Evolutionary conservation across 176 grass and related monocot species (phyloP), one percentile per base, ranked within the genome.

Genomic region (Oryza longistaminata): DNA sequence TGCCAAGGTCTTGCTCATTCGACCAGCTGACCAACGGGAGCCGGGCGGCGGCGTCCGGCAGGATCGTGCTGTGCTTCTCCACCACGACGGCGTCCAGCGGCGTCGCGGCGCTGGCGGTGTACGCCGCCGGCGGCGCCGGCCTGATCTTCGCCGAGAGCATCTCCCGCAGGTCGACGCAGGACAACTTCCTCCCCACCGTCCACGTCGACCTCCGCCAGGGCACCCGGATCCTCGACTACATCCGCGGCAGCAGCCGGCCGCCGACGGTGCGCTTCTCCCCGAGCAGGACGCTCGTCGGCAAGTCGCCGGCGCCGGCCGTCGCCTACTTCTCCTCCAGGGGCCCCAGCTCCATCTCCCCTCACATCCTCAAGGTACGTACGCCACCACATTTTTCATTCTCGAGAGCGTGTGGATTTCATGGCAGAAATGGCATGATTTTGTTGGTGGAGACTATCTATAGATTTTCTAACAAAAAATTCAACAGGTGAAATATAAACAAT

Each of bases 261-360:
- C 11, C 82, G 1, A 91, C 89, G 26, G 96, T 89, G 53, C 81
- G 61, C 58, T 70, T 96, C 7, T 83, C 70, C 50, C 49, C 24
- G 29, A 84, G 88, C 92, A 90, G 78, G 53, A 99, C 91, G 2
- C 40, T 71, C 19, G 55, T 92, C n/a, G 90, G 91, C 76, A 68
- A 16, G 27, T 87, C 85, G 9, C 88, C 88, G 78, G 93, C 96
- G 35, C 96, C 96, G 52, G 78, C 66, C 31, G 79, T 94, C 74
- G 89, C 86, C 1, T 92, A 86, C 88, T 99, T 94, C 90, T 99
- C 96, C 13, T 96, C 96, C 35, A 87, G 96, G 78, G 93, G 93
- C 0, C 96, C 96, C 6, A 99, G 88, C 82, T 92, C 93, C 64
- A 35, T 90, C 21, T 67, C 86, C 78, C 96, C 96, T 2, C 82